Evolutionary conservation across 1,284 basidiomycete genomes (phyloP).

Genomic region (Papiliotrema terrestris): DNA sequence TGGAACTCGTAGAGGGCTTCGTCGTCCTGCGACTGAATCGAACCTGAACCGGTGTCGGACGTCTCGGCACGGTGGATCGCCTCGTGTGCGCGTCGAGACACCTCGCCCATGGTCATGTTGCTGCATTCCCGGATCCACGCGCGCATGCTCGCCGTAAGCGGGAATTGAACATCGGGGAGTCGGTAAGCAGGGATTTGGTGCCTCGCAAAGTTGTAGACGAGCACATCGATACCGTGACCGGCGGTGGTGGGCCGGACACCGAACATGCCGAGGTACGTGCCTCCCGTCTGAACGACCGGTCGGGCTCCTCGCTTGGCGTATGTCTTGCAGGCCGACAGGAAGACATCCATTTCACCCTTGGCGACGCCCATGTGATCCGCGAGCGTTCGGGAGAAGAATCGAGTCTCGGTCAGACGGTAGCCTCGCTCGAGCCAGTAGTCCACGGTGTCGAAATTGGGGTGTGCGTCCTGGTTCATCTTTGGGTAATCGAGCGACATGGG

Average conservation of each 20-base stretch:
- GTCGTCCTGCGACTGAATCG: constrained; percentile 30
- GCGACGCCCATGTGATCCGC: constrained; percentile 51
- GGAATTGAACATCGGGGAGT: constrained; percentile 51
- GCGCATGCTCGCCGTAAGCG: constrained; percentile 48
- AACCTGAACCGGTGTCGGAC: constrained; percentile 34
- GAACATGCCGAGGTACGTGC: constrained; percentile 54
- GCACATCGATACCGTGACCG: constrained; percentile 46
- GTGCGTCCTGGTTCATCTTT: constrained; percentile 21
- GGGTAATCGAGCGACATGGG: constrained; percentile 32
- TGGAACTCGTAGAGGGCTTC: constrained; percentile 53
- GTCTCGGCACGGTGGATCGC: constrained; percentile 42
- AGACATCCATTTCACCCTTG: constrained; percentile 52
- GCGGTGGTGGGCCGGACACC: constrained; percentile 51
- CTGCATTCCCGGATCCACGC: constrained; percentile 49
- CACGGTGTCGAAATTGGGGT: constrained; percentile 36
- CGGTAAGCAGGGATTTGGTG: constrained; percentile 56
- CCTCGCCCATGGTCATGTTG: constrained; percentile 50
- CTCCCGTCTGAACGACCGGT: constrained; percentile 53
- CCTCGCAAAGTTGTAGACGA: constrained; percentile 55
- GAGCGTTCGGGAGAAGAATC: constrained; percentile 52
- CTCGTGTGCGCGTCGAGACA: constrained; percentile 48
- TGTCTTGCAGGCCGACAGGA: constrained; percentile 52
- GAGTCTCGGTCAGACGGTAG: constrained; percentile 53
- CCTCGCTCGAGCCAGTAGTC: constrained; percentile 52
- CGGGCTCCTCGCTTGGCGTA: constrained; percentile 53